Conservation (phyloP, 2,329 filamentous ascomycete species). For the Alternaria brassicicola region DNA sequence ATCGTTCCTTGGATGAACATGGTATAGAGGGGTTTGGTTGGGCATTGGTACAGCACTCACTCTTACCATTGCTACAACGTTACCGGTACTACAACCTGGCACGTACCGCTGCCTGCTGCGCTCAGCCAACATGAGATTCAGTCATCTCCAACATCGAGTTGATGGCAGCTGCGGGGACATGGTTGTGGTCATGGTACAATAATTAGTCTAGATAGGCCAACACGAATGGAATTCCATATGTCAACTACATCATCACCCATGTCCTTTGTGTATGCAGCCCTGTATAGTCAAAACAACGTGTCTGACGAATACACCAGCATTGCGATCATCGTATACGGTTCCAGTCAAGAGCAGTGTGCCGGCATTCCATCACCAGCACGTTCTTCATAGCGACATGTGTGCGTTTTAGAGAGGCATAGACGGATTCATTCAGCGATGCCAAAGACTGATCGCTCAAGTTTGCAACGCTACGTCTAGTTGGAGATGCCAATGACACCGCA, state of each 20-base stretch:
- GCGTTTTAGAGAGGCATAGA: neutral
- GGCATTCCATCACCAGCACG: too few species aligned
- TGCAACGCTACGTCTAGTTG: conserved; percentile 3
- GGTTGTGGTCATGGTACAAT: neutral
- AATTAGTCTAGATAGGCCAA: conserved; percentile 1
- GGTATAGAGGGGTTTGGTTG: neutral
- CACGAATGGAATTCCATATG: neutral
- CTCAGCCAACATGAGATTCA: conserved; percentile 7
- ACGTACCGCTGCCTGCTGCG: neutral
- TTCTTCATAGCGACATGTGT: too few species aligned
- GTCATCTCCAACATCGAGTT: conserved; percentile 2
- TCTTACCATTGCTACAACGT: neutral
- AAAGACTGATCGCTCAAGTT: neutral
- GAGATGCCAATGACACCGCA: conserved; percentile 96
- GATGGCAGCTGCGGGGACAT: neutral
- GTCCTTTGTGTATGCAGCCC: too few species aligned
- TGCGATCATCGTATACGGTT: too few species aligned
- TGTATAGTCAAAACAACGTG: too few species aligned
- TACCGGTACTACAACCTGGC: neutral
- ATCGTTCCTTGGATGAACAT: neutral
- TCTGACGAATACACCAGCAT: too few species aligned
- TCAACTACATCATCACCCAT: neutral
- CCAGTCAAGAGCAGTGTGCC: too few species aligned
- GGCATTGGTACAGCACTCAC: neutral
- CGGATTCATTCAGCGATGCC: neutral